Evolutionary conservation across 306 rosid species (phyloP), one percentile per base, ranked within the genome.

Genomic region (Vachellia collinsii): DNA sequence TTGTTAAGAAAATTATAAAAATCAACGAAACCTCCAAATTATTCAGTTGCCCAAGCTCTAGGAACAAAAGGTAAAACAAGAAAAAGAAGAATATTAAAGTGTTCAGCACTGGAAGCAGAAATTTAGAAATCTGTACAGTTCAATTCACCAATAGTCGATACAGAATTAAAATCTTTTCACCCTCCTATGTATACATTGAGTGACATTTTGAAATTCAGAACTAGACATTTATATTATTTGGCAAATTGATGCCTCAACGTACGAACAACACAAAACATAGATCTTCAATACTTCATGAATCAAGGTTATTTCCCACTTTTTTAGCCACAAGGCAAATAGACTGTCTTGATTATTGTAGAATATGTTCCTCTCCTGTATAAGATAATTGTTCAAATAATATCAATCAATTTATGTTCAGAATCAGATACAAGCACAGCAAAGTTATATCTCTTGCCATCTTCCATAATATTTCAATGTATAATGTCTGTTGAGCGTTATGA

Each of bases 161-260:
- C 16, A 61, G 75, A 37, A 65, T 44, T 29, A 54, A 73, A 46
- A 74, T 47, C 37, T 68, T 67, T 74, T 43, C 76, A 59, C 72
- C 67, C 16, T 54, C 44, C 17, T 56, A 73, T 53, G 67, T 36
- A 44, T 43, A 44, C 46, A 70, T 36, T 19, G 4, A 36, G 44
- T 53, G 69, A 79, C 63, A 64, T 50, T 74, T 71, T 7, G 50
- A 67, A 76, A 68, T 72, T 71, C 70, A 79, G 75, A 75, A 64
- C 75, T 80, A 74, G 47, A 58, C 3, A 56, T 79, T 70, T 38
- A n/a, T 36, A 63, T 71, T 41, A 36, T 5, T 25, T 11, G 62
- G 71, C 20, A 38, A 36, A 46, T 53, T 51, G 42, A 72, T 47
- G 59, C 58, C 50, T 74, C 23, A 48, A 1, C 11, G 63, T 9